A percentile compares a stretch with the other conserved stretches of the same genome.
These are phyloP conservation scores for Biscogniauxia marginata DNA, from an alignment of 2,329 filamentous ascomycete genomes.

Conservation along the genomic window DNA sequence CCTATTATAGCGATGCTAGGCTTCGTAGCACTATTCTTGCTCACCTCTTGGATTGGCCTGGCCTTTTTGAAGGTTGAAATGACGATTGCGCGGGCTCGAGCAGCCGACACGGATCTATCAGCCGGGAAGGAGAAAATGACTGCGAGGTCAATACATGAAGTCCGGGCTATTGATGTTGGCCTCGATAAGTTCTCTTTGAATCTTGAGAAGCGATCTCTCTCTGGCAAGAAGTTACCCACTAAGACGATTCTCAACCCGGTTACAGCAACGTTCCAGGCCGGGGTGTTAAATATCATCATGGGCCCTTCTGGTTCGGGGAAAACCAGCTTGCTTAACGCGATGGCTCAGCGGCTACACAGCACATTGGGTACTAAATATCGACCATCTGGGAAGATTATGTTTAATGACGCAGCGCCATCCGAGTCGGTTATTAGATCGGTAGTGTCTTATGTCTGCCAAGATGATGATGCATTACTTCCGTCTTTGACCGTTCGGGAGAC, in stretches of 20 bases:
- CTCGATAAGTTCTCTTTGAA: constrained; percentile 63
- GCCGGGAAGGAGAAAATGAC: constrained; percentile 70
- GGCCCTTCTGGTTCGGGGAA: constrained; percentile 77
- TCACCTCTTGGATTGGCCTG: constrained; percentile 59
- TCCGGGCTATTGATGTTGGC: constrained; percentile 62
- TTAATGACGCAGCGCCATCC: constrained; percentile 68
- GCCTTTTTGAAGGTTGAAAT: constrained; percentile 67
- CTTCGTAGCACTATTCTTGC: constrained; percentile 63
- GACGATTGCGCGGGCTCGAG: constrained; percentile 63
- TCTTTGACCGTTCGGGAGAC: constrained; percentile 76
- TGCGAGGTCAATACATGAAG: constrained; percentile 48
- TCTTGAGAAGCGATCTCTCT: constrained; percentile 59
- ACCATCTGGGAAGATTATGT: constrained; percentile 61
- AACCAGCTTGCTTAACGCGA: constrained; percentile 70
- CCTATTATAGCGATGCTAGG: constrained; percentile 63
- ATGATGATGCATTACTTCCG: constrained; percentile 72
- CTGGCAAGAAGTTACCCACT: constrained; percentile 50
- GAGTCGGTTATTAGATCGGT: constrained; percentile 68
- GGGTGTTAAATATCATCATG: constrained; percentile 74
- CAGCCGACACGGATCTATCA: constrained; percentile 59
- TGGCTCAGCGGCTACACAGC: constrained; percentile 66
- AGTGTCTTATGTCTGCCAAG: constrained; percentile 75
- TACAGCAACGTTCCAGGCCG: constrained; percentile 64
- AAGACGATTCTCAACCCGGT: constrained; percentile 67
- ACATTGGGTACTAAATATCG: constrained; percentile 62